Base-by-base conservation (phyloP, 225 moss, liverwort and hornwort genomes). In the Polytrichum commune region DNA sequence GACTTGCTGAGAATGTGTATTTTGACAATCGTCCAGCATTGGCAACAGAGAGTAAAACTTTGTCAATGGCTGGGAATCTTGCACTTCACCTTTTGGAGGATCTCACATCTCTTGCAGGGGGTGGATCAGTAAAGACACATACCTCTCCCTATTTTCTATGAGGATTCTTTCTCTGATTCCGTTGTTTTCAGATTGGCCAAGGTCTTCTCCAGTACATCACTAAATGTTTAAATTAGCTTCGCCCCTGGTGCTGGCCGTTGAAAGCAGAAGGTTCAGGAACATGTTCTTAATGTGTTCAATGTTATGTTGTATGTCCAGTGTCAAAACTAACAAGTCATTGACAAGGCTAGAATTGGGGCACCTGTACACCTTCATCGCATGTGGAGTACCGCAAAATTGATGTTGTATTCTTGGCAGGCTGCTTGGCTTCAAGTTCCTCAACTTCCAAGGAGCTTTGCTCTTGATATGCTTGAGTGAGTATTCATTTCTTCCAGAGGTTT, bases 41-140 rank as follows among this genome's bases (percentile, higher is more conserved):
- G 29, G 82, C 80, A 77, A 73, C 71, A 62, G 89, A 84, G 38
- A 91, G 71, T 74, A 82, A 69, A 74, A 58, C 70, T 61, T 83
- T 99, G 18, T 91, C 95, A 56, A 82, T 89, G 68, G 93, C 91
- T 58, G 98, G 93, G 65, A 91, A 70, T 53, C 84, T 99, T 29
- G 98, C 93, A 7, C 95, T 99, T 72, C 91, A 87, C 29, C 79
- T 99, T 77, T 86, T 99, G 25, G 95, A 99, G 68, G 98, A 99
- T 75, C 88, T 99, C 54, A 93, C 87, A 65, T 88, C 91, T 18
- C 90, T 95, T 79, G 93, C 98, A 13, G 93, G 98, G 27, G 95
- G 90, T 72, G 91, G 95, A 75, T 76, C 82, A 72, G 90, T 90
- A 77, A 65, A 64, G 35, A 18, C 65, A 22, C 23, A 20, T 64